phyloP scores from a whole-genome alignment of 257 asterid species.

The Cynanchum wilfordii region DNA sequence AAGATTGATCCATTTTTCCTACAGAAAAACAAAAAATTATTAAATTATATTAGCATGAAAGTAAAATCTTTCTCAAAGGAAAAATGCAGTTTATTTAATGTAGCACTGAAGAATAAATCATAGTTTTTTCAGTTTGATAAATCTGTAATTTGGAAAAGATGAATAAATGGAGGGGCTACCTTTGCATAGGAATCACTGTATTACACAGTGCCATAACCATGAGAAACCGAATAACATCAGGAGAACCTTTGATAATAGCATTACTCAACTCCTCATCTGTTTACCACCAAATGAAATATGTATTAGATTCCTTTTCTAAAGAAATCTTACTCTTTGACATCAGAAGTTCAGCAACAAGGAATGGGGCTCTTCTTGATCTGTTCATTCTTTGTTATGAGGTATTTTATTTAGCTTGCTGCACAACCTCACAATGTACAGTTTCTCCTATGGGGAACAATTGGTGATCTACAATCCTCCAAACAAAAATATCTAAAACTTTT shows the following conservation, averaged over 20 bases:
- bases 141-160: conserved; percentile 21
- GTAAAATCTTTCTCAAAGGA: conserved; percentile 10
- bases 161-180: conserved; percentile 41
- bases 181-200: conserved; percentile 82
- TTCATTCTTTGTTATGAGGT: too few relatives aligned
- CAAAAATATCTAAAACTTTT: too few relatives aligned
- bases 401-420: too few relatives aligned
- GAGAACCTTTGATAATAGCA: conserved; percentile 64
- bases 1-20: conserved; percentile 70
- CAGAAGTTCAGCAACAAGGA: too few relatives aligned
- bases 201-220: conserved; percentile 93
- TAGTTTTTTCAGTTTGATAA: neutral
- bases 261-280: conserved; percentile 66
- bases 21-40: conserved; percentile 20
- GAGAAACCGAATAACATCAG: conserved; percentile 68
- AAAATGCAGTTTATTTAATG: conserved; percentile 15
- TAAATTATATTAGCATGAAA: conserved; percentile 7
- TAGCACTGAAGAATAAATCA: neutral
- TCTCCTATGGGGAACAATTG: too few relatives aligned
- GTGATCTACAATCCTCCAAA: too few relatives aligned
- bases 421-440: too few relatives aligned
- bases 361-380: too few relatives aligned
- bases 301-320: neutral
- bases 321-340: neutral
- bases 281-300: conserved; percentile 10